Conservation (phyloP, 345 rosid species). For the Brassica juncea region DNA sequence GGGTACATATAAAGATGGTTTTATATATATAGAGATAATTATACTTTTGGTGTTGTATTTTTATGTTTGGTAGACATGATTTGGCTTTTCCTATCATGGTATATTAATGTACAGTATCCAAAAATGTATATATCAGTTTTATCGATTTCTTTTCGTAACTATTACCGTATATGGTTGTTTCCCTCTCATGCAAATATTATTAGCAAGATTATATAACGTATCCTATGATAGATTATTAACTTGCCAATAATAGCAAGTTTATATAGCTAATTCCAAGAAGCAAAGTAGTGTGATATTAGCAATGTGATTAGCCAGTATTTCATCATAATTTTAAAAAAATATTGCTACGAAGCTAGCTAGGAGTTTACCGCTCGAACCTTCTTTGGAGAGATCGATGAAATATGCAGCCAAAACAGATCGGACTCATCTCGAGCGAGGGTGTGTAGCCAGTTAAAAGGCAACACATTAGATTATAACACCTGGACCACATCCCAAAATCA, state of each 20-base stretch:
- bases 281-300: neutral
- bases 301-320: no score
- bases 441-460: neutral
- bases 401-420: neutral
- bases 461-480: neutral
- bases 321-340: no score
- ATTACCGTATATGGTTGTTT: conserved; percentile 1
- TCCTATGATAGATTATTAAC: neutral
- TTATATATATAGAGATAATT: conserved; percentile 13
- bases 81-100: conserved; percentile 27
- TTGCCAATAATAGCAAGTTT: conserved; percentile 25
- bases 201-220: neutral
- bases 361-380: neutral
- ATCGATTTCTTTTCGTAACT: neutral
- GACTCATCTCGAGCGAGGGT: neutral
- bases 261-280: neutral
- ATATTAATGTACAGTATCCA: neutral
- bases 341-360: neutral
- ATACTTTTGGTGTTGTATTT: conserved; percentile 9
- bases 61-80: conserved; percentile 32
- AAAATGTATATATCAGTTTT: neutral
- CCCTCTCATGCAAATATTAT: neutral
- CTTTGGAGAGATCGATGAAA: neutral
- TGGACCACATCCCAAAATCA: neutral
- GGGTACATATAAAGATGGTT: conserved; percentile 31